These are phyloP conservation scores for Eucalyptus tenuipes DNA, from an alignment of 345 rosid species.

Conservation along the genomic window DNA sequence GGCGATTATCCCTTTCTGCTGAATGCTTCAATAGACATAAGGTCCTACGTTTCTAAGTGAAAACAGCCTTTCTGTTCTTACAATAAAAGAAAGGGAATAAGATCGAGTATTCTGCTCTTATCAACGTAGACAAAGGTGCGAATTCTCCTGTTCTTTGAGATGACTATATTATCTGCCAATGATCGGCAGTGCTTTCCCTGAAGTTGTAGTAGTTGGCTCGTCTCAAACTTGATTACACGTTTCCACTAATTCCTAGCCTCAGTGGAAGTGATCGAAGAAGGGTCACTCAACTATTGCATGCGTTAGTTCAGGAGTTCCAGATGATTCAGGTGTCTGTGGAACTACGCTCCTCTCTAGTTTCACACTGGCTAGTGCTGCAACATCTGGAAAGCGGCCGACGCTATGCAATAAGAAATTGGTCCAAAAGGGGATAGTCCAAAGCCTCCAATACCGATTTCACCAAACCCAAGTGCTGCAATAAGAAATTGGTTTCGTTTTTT, in stretches of 20 bases:
- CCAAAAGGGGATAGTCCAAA: neutral
- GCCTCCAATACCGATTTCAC: neutral
- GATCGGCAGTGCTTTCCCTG: neutral
- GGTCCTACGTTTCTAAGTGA: neutral
- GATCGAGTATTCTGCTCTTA: neutral
- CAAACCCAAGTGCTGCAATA: constrained; percentile 2
- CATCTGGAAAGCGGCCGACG: neutral
- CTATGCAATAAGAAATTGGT: neutral
- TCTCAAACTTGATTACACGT: constrained; percentile 4
- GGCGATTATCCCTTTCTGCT: neutral
- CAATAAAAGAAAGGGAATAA: neutral
- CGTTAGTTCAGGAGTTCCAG: neutral
- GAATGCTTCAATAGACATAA: neutral
- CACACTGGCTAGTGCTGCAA: neutral
- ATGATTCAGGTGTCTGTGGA: neutral
- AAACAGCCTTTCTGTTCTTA: neutral
- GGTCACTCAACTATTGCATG: neutral
- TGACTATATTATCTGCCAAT: neutral
- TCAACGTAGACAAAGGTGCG: neutral
- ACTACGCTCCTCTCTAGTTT: neutral
- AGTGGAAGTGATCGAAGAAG: neutral
- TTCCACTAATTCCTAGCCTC: neutral
- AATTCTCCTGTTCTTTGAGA: neutral
- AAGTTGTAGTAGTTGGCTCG: neutral
- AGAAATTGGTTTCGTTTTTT: neutral